Percentiles rank a stretch among this genome's conserved stretches.
Evolutionary conservation across 345 rosid species (phyloP).

Genomic region (Raphanus raphanistrum): DNA sequence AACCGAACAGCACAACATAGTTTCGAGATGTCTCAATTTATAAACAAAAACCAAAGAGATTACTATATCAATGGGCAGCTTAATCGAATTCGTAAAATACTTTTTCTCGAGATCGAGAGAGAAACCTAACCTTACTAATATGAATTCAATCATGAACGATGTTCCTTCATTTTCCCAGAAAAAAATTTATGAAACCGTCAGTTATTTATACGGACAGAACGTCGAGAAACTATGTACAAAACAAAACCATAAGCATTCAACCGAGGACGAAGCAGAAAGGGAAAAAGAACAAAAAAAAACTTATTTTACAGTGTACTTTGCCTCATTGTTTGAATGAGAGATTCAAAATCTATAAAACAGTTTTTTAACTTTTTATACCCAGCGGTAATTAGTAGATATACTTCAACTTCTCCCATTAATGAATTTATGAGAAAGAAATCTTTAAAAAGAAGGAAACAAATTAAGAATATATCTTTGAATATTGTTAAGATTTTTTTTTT

Average conservation of each 20-base stretch:
- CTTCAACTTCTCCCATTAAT: background rate
- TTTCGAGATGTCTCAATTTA: background rate
- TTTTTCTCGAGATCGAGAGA: conserved; percentile 4
- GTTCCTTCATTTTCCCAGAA: conserved; percentile 3
- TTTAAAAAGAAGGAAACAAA: background rate
- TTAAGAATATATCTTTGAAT: background rate
- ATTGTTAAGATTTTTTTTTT: background rate
- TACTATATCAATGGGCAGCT: background rate
- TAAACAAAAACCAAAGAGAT: background rate
- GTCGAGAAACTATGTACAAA: background rate
- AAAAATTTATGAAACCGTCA: background rate
- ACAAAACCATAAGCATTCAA: background rate
- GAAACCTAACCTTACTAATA: background rate
- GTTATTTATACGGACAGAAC: conserved; percentile 19
- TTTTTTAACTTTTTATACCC: background rate
- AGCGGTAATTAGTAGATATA: background rate
- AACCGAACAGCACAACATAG: background rate
- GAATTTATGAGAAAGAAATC: background rate
- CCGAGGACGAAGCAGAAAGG: background rate
- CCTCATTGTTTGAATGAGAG: background rate
- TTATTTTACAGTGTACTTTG: background rate
- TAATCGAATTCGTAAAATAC: background rate
- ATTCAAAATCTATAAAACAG: background rate
- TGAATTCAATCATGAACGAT: conserved; percentile 4
- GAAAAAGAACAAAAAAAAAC: background rate